Evolutionary conservation across 768 basidiomycete genomes (phyloP), one percentile per base, ranked within the genome.

Genomic region (Russula ochroleuca): DNA sequence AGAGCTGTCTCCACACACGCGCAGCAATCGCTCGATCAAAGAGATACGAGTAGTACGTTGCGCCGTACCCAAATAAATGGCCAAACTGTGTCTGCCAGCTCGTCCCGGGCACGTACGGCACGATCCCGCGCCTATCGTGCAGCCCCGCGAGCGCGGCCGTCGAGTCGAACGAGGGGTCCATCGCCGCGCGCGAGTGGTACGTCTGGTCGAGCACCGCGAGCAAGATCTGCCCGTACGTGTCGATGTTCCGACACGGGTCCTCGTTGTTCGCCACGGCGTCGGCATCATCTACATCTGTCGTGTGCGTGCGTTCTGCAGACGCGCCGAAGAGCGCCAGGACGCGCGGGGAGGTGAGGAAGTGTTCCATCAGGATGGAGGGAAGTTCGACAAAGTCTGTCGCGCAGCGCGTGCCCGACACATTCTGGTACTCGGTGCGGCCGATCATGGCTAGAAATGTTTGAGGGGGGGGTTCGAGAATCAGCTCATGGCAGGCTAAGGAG

Each of bases 381-480:
- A 99, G 79, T 72, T 99, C 97, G 62, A 98, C 96, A 70, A 99
- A 97, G 72, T 99, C 97, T 0, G 97, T 99, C 0, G 97, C 92
- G 73, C 94, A 97, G 21, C 97, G 91, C 2, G 97, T 99, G 17
- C 97, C 97, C 0, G 95, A 87, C 6, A 98, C 94, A 71, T 98
- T 98, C 73, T 98, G 96, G 71, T 96, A 97, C 70, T 95, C 94
- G 9, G 95, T 98, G 51, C 92, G 83, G 49, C 96, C 96, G 66
- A 98, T 88, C 97, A 99, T 99, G 1, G 97, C 96, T 98, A 69
- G 35, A 49, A 9, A 21, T n/a, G 28, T 50, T 38, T 59, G 50
- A 15, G 28, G 2, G 28, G 28, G 28, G 28, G n/a, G n/a, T 7
- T 1, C 15, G 53, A 41, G 15, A 58, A 5, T 37, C 2, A 33